Conservation (phyloP, 257 asterid genomes). For the Henckelia pumila region DNA sequence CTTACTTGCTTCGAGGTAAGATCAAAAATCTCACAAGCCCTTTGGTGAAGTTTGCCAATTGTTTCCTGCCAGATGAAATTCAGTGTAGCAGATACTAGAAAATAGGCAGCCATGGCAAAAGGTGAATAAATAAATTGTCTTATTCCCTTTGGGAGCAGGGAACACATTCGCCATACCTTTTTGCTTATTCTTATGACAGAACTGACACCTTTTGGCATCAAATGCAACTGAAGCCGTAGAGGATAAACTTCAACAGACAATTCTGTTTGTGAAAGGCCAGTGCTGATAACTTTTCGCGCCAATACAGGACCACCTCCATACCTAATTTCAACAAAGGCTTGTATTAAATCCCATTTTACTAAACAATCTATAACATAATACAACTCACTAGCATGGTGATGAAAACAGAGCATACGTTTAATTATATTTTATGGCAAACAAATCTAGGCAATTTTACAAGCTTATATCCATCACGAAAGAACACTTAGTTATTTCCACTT, state of each 20-base stretch:
- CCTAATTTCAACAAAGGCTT: slow-evolving; percentile 56
- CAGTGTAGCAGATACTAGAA: slow-evolving; percentile 19
- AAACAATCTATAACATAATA: too few relatives aligned
- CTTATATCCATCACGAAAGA: not conserved
- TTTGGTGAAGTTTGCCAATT: slow-evolving; percentile 81
- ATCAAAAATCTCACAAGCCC: slow-evolving; percentile 78
- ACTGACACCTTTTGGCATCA: slow-evolving; percentile 80
- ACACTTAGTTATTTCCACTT: not conserved
- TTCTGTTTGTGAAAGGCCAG: slow-evolving; percentile 91
- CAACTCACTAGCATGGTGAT: too few relatives aligned
- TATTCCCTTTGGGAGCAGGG: slow-evolving; percentile 16
- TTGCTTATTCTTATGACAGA: slow-evolving; percentile 89
- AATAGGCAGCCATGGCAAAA: slow-evolving; percentile 5
- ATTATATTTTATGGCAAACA: not conserved
- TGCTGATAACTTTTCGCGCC: slow-evolving; percentile 85
- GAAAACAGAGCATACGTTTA: not conserved
- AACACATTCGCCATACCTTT: slow-evolving; percentile 55
- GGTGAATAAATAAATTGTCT: not conserved
- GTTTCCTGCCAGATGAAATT: slow-evolving; percentile 65
- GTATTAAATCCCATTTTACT: too few relatives aligned
- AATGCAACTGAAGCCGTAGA: slow-evolving; percentile 86
- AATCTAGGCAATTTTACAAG: not conserved
- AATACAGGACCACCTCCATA: slow-evolving; percentile 94
- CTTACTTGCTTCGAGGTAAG: slow-evolving; percentile 77
- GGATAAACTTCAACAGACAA: slow-evolving; percentile 98